A percentile compares a stretch with the other conserved stretches of the same genome.
These are phyloP conservation scores for Naegleria lovaniensis DNA, from an alignment of 208 protist genomes.

Conservation along the genomic window DNA sequence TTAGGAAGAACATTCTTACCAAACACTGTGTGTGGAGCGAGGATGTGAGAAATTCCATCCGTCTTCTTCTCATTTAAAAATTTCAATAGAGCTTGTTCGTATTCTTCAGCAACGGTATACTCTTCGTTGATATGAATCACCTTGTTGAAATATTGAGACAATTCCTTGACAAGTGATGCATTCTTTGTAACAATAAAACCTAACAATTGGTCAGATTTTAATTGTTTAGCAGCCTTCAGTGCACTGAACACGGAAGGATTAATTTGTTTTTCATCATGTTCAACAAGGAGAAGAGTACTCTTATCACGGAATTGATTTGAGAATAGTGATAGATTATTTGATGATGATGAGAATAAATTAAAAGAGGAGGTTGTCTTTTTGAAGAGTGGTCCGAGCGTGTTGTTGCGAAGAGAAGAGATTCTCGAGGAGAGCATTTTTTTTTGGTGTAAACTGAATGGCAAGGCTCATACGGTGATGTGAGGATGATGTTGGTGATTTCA, in stretches of 20 bases:
- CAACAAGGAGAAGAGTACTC: not conserved
- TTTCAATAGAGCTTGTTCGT: slow-evolving; percentile 54
- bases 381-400: no score
- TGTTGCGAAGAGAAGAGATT: no score
- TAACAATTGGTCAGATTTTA: not conserved
- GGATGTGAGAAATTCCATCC: slow-evolving; percentile 76
- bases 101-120: slow-evolving; percentile 70
- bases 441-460: no score
- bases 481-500: no score
- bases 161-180: not conserved
- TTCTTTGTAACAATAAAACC: not conserved
- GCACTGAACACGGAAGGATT: not conserved
- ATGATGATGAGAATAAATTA: no score
- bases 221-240: not conserved
- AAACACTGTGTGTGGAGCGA: slow-evolving; percentile 78
- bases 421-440: no score
- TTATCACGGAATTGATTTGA: not conserved
- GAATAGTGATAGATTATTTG: no score
- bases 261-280: not conserved
- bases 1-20: slow-evolving; percentile 88
- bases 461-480: no score
- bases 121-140: slow-evolving; percentile 30
- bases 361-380: no score
- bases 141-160: not conserved
- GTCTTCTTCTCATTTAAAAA: slow-evolving; percentile 52